Evolutionary conservation across 2,329 filamentous ascomycete genomes (phyloP), one percentile per base, ranked within the genome.

Genomic region (Claviceps citrina): DNA sequence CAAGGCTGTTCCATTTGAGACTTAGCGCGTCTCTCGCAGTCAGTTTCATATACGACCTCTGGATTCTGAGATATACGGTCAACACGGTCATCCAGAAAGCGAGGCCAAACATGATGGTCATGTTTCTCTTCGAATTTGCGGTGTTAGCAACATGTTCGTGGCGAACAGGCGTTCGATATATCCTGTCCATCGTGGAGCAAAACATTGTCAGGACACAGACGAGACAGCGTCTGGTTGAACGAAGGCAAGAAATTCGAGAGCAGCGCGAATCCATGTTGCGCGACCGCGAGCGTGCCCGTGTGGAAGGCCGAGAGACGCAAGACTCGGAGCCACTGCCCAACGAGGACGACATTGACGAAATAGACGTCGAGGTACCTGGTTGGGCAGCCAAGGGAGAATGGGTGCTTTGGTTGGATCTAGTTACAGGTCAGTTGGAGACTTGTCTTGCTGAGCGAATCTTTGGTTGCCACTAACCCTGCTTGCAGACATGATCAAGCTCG

Each of bases 121-220:
- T 98, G 86, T 98, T 98, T 54, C 77, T 93, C 5, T 98, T 98
- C 51, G 91, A 98, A 59, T 96, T 96, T 55, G 87, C 89, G 28
- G 78, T 98, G 32, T 65, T 96, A 44, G 71, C 77, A 2, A 80
- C 93, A 8, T 79, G 78, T 38, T 93, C 89, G 1, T 67, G 77
- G 39, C 86, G 89, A 36, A 94, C 86, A 0, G 71, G 75, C 2
- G 67, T 77, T 40, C 78, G 87, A 44, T 98, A 98, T 59, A 59
- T 73, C 16, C 71, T 96, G 38, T 83, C 81, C 3, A 61, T 95
- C 32, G 66, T 78, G 7, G 91, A 98, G 58, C 74, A 82, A 35
- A 72, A 71, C 36, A 80, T 95, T 38, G 71, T 82, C 40, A 75
- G 75, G 53, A 69, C 73, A 42, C 89, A 96, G 61, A 84, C 83